Conservation (phyloP, 2,329 filamentous ascomycete species). For the Chalara sp. region DNA sequence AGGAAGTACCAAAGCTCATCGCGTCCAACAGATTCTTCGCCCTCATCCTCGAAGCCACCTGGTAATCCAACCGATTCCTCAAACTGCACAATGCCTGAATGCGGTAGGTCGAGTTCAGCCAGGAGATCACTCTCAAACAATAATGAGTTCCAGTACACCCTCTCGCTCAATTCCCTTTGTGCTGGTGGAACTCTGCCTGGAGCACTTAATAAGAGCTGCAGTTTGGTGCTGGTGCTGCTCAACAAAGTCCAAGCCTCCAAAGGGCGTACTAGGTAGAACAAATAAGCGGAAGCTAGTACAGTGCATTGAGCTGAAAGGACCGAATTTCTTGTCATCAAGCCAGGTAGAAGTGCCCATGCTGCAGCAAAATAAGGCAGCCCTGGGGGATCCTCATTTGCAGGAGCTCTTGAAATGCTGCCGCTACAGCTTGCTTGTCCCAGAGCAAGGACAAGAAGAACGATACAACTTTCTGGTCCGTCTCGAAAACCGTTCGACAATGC, state of each 20-base stretch:
- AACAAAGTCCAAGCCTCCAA: constrained; percentile 78
- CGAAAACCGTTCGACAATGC: constrained; percentile 71
- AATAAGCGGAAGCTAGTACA: constrained; percentile 71
- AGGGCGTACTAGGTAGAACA: constrained; percentile 76
- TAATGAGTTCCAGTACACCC: constrained; percentile 79
- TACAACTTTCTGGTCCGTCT: constrained; percentile 74
- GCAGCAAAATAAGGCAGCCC: constrained; percentile 75
- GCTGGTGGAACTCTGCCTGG: constrained; percentile 63
- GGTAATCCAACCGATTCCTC: constrained; percentile 76
- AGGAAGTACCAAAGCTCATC: constrained; percentile 85
- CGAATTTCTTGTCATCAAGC: constrained; percentile 73
- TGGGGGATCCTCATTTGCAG: constrained; percentile 63
- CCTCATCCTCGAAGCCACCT: constrained; percentile 64
- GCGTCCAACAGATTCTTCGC: constrained; percentile 59
- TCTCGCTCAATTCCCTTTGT: constrained; percentile 66
- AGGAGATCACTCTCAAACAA: constrained; percentile 76
- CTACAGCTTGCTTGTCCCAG: constrained; percentile 69
- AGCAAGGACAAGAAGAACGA: constrained; percentile 71
- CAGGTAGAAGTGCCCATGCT: constrained; percentile 70
- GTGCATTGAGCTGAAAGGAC: constrained; percentile 76
- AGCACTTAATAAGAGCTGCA: constrained; percentile 70
- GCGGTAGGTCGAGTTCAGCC: constrained; percentile 72
- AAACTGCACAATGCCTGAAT: constrained; percentile 76
- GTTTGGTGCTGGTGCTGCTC: constrained; percentile 73
- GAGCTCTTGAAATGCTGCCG: constrained; percentile 68